phyloP scores from a whole-genome alignment of 768 basidiomycete species.

The Termitomyces sp. region DNA sequence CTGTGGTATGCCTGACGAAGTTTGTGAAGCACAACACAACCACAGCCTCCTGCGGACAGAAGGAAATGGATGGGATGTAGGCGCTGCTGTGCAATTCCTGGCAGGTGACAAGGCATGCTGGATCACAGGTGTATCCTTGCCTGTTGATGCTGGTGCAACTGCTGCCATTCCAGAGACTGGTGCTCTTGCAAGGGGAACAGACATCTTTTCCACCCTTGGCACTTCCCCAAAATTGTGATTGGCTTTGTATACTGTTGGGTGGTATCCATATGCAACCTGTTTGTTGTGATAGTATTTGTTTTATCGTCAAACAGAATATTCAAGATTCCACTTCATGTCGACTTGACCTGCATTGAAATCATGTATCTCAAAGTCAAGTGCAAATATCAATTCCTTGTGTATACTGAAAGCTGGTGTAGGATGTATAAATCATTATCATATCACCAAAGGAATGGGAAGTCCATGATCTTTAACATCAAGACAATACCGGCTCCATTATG shows the following conservation, averaged over 20 bases:
- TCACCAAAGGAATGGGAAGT: too few relatives aligned
- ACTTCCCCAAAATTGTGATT: slow-evolving; percentile 1
- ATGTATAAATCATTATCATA: too few relatives aligned
- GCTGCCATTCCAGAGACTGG: slow-evolving; percentile 21
- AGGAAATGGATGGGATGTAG: slow-evolving; percentile 41
- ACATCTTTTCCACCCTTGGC: slow-evolving; percentile 3
- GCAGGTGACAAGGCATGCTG: slow-evolving; percentile 40
- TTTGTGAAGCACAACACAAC: slow-evolving; percentile 32
- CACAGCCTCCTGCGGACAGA: slow-evolving; percentile 36
- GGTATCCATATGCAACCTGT: too few relatives aligned
- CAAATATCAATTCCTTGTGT: too few relatives aligned
- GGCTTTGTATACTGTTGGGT: not conserved
- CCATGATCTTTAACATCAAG: too few relatives aligned
- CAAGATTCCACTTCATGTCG: too few relatives aligned
- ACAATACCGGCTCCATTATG: too few relatives aligned
- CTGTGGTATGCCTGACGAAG: slow-evolving; percentile 29
- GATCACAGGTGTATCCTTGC: slow-evolving; percentile 37
- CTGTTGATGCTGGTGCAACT: slow-evolving; percentile 39
- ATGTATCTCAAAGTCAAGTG: too few relatives aligned
- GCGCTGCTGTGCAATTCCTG: slow-evolving; percentile 34
- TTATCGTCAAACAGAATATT: too few relatives aligned
- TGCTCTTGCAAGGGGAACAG: slow-evolving; percentile 1
- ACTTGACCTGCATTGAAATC: too few relatives aligned
- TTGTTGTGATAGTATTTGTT: too few relatives aligned
- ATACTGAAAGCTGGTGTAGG: too few relatives aligned